phyloP scores from a whole-genome alignment of 1,139 yeast species.

The Hansenula lynferdii region DNA sequence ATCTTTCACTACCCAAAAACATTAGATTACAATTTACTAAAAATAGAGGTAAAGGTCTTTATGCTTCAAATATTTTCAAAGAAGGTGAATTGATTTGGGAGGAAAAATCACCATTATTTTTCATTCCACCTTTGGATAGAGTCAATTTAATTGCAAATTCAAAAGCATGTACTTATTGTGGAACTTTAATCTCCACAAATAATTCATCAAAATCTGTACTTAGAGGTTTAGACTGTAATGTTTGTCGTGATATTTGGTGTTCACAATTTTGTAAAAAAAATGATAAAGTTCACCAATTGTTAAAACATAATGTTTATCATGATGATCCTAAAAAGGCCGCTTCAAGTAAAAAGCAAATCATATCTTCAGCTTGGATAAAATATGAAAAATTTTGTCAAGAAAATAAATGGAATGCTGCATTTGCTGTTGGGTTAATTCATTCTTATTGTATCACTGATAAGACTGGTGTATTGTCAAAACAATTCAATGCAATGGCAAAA shows the following conservation, averaged over 20 bases:
- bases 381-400: constrained; percentile 60
- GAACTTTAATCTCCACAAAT: constrained; percentile 41
- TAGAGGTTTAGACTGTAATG: constrained; percentile 61
- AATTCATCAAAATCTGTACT: constrained; percentile 30
- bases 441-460: constrained; percentile 46
- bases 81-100: constrained; percentile 55
- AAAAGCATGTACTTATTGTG: constrained; percentile 79
- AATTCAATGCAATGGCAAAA: constrained; percentile 61
- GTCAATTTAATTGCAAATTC: constrained; percentile 58
- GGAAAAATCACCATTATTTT: constrained; percentile 57
- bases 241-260: constrained; percentile 74
- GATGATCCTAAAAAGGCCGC: constrained; percentile 13
- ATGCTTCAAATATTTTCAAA: constrained; percentile 38
- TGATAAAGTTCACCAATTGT: constrained; percentile 47
- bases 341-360: constrained; percentile 31
- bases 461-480: constrained; percentile 32
- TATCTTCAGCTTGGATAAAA: constrained; percentile 44
- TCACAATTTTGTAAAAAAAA: constrained; percentile 53
- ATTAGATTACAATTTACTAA: constrained; percentile 40
- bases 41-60: constrained; percentile 46
- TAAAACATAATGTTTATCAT: constrained; percentile 47
- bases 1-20: constrained; percentile 41
- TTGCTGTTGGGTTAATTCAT: constrained; percentile 55
- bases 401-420: constrained; percentile 67
- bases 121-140: constrained; percentile 70